Evolutionary conservation across 176 grass and related monocot genomes (phyloP).

Genomic region (Luzula sylvatica): DNA sequence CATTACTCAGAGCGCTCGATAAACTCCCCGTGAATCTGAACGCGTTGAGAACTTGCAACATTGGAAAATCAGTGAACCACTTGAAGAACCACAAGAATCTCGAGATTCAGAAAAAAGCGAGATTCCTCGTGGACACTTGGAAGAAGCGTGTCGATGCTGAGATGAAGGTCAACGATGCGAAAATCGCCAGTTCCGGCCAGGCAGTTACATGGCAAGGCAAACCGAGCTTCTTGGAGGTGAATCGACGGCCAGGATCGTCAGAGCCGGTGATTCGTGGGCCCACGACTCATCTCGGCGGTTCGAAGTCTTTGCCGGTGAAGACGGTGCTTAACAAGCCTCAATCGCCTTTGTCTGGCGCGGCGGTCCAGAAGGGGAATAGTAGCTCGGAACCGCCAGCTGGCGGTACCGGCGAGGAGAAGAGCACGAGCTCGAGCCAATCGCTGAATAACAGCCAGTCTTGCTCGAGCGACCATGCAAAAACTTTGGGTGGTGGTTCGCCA

Average conservation of each 20-base stretch:
- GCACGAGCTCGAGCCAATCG: constrained; percentile 83
- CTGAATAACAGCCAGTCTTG: constrained; percentile 83
- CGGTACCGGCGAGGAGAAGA: constrained; percentile 58
- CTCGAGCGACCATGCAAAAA: constrained; percentile 69
- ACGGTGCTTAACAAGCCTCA: constrained; percentile 16
- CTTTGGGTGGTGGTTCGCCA: constrained; percentile 30
- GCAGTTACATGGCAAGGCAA: constrained; percentile 60
- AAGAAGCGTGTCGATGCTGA: constrained; percentile 94
- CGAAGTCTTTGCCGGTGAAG: constrained; percentile 39
- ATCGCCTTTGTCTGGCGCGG: constrained; percentile 13
- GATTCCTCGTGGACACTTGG: constrained; percentile 81
- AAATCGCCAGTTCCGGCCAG: constrained; percentile 42
- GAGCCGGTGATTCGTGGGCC: constrained; percentile 42
- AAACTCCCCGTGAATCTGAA: constrained; percentile 86
- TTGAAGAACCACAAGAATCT: constrained; percentile 70
- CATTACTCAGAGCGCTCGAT: constrained; percentile 64
- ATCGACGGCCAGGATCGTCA: constrained; percentile 43
- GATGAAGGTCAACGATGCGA: constrained; percentile 82
- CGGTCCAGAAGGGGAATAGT: constrained; percentile 16
- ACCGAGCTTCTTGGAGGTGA: constrained; percentile 57
- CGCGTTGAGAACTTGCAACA: constrained; percentile 77
- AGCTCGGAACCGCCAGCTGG: constrained; percentile 15
- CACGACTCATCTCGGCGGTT: constrained; percentile 24
- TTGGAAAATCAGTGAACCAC: constrained; percentile 92
- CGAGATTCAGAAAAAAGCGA: constrained; percentile 90